phyloP scores from a whole-genome alignment of 2,329 filamentous ascomycete genomes.

The Scedosporium apiospermum region DNA sequence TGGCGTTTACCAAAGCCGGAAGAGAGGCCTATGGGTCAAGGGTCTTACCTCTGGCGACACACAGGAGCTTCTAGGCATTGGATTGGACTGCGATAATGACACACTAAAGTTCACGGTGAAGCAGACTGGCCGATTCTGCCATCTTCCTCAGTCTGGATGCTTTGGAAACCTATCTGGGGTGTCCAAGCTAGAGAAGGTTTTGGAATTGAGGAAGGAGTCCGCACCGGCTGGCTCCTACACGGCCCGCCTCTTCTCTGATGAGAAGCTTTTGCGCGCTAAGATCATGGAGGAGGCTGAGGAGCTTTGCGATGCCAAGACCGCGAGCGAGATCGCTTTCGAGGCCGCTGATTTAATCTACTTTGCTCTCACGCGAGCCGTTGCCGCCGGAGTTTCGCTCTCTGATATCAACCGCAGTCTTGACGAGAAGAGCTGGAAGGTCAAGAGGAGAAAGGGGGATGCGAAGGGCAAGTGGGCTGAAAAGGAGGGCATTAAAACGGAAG shows the following conservation, averaged over 20 bases:
- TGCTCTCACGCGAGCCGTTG: slow-evolving; percentile 79
- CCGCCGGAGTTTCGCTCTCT: slow-evolving; percentile 73
- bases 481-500: slow-evolving; percentile 50
- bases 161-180: slow-evolving; percentile 81
- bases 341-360: slow-evolving; percentile 96
- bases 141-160: slow-evolving; percentile 84
- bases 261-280: slow-evolving; percentile 83
- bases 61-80: slow-evolving; percentile 77
- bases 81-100: slow-evolving; percentile 88
- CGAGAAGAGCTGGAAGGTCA: slow-evolving; percentile 90
- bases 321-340: slow-evolving; percentile 83
- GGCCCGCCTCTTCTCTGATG: slow-evolving; percentile 81
- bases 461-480: slow-evolving; percentile 89
- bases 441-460: slow-evolving; percentile 84
- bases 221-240: slow-evolving; percentile 91
- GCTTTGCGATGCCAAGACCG: slow-evolving; percentile 74
- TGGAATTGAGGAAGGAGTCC: slow-evolving; percentile 69
- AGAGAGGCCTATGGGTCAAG: slow-evolving; percentile 94
- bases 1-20: slow-evolving; percentile 93
- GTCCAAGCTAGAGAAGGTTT: slow-evolving; percentile 75
- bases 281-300: slow-evolving; percentile 98
- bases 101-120: slow-evolving; percentile 82
- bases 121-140: slow-evolving; percentile 90
- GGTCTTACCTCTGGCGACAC: slow-evolving; percentile 89
- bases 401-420: slow-evolving; percentile 91